Percentiles rank a stretch among this genome's conserved stretches.
Evolutionary conservation across 768 basidiomycete genomes (phyloP).

Genomic region (Xerocomus spinulosus): DNA sequence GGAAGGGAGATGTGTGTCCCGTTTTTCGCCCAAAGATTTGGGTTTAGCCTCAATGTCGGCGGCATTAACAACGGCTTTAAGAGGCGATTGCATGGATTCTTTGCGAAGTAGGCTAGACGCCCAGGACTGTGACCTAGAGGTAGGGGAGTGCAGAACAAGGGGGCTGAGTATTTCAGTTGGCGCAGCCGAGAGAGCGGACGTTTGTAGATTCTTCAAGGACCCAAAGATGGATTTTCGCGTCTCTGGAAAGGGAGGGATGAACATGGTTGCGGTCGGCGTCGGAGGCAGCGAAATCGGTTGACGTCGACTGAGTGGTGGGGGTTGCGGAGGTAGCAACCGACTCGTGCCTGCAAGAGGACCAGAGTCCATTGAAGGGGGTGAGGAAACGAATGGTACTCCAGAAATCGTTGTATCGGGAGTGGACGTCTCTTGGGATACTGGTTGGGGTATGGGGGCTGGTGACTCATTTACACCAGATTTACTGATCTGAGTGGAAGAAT

Average conservation of each 20-base stretch:
- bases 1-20: not conserved
- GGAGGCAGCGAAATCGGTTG: slow-evolving; percentile 33
- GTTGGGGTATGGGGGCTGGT: not conserved
- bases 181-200: slow-evolving; percentile 14
- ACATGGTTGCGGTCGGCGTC: slow-evolving; percentile 25
- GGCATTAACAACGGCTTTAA: slow-evolving; percentile 15
- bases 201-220: slow-evolving; percentile 26
- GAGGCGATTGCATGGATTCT: slow-evolving; percentile 25
- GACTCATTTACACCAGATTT: not conserved
- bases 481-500: not conserved
- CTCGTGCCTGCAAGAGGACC: slow-evolving; percentile 2
- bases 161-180: slow-evolving; percentile 31
- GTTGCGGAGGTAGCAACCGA: slow-evolving; percentile 17
- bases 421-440: not conserved
- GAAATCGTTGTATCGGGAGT: not conserved
- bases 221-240: slow-evolving; percentile 19
- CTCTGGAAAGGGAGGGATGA: slow-evolving; percentile 12
- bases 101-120: slow-evolving; percentile 16
- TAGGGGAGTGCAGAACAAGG: slow-evolving; percentile 26
- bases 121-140: slow-evolving; percentile 13
- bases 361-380: slow-evolving; percentile 12
- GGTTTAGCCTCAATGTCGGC: slow-evolving; percentile 8
- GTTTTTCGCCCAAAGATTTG: slow-evolving; percentile 4
- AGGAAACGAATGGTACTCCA: slow-evolving; percentile 11
- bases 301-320: slow-evolving; percentile 27